Base-by-base conservation (phyloP, 78 protist species). In the Dictyostelium brefeldianum region DNA sequence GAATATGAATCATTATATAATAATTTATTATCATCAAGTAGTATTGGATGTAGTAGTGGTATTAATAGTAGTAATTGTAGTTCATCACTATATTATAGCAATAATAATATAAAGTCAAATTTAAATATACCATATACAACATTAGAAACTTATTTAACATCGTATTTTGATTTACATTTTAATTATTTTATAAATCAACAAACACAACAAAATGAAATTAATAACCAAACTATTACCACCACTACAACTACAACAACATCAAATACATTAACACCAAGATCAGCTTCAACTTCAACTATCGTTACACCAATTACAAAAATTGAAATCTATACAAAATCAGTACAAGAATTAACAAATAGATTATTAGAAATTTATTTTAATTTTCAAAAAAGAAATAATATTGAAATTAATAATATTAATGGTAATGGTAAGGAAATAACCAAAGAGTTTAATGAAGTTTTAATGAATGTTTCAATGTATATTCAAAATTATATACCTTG, bases 281-380 rank as follows among this genome's bases (percentile, higher is more conserved):
- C 25, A 14, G 4, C 6, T 14, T 29, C 25, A 29, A 4, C 0
- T 14, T 20, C 25, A 67, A 18, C 48, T 15, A 67, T 31, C 14
- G 15, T 31, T 31, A 3, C 2, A 36, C 75, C 41, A 67, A 27
- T 67, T 31, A 29, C 48, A 12, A 27, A 67, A 17, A 9, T 67
- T 29, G 75, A 67, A 67, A 17, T 67, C 14, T 67, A 67, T 67
- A 22, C 27, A 31, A 67, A 67, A 67, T 67, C 75, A 67, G 17
- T 67, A 12, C 25, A 41, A 29, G 75, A 67, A 31, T 31, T 67
- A 31, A 67, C 17, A 41, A 31, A 25, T 67, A 67, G 75, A 67
- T 67, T 67, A 17, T 43, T 31, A 14, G 75, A 67, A 31, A 47
- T 67, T 31, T 67, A 27, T 7, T 31, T 67, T 15, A 67, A 41